Evolutionary conservation across 352 stramenopile genomes (phyloP), one percentile per base, ranked within the genome.

Genomic region (Phytopythium montanum): DNA sequence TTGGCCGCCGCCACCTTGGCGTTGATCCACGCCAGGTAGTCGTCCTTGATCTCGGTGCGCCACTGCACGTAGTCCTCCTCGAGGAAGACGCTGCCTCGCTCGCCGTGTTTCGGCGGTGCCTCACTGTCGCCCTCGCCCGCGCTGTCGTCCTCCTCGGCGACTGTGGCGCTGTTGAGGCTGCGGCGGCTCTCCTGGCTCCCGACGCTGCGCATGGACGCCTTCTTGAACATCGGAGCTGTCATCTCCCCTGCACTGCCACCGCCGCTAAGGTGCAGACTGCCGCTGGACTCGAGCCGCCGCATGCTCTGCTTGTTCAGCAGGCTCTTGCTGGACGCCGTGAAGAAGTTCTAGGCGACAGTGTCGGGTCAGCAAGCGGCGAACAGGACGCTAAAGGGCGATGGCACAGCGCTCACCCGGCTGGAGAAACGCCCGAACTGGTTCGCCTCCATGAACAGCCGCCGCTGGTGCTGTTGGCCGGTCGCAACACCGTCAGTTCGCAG

Each of bases 1-100:
- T 79, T 78, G 56, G 73, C 79, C 5, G 65, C 66, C 51, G 79
- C 79, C 6, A 90, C 59, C 58, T 88, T 88, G 50, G 76, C 75
- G 39, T 75, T 79, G 42, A 90, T 57, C 81, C 81, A 90, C 52
- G 71, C 76, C 41, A 92, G 48, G 54, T 92, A 92, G 65, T 92
- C 78, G 18, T 83, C 76, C 65, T 92, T 87, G 38, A 88, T 72
- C 62, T 87, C 53, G 5, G 79, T 88, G n/a, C 79, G 75, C 81
- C 81, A 91, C 36, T 76, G 60, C 29, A 78, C 54, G 65, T 89
- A 89, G 46, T 85, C 73, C 16, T 74, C 62, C 60, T 91, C 81
- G 55, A 88, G 62, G 38, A 89, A 87, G 0, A 74, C 74, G 42
- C 68, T 78, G n/a, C 56, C 73, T 2, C 29, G 45, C 38, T 39